Evolutionary conservation across 2,329 filamentous ascomycete species (phyloP), one percentile per base, ranked within the genome.

Genomic region (Drechslerella stenobrocha): DNA sequence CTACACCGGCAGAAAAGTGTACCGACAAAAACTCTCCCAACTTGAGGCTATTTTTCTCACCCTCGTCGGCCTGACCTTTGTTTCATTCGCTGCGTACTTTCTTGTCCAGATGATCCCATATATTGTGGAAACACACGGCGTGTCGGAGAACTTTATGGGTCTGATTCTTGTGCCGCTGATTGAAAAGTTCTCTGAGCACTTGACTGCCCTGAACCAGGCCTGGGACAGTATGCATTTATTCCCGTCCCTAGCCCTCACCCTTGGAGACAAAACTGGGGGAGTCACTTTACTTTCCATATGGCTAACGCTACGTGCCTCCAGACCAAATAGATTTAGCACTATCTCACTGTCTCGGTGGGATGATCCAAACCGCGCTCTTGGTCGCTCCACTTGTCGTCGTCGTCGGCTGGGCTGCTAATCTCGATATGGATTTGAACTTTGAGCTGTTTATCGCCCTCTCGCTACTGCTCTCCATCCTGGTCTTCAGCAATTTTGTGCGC

Each of bases 361-460:
- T 88, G 0, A 87, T 96, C 65, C 91, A 96, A 77, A 96, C 91
- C 0, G 89, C 90, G 0, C 82, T 96, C 28, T 84, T 96, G 74
- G 96, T 95, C 75, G 89, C 86, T 0, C 90, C 91, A 0, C 81
- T 96, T 2, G 85, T 89, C 7, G 85, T 95, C 32, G 80, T 96
- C 34, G 86, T 95, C 47, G 88, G 87, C 44, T 96, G 90, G 90
- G 87, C 87, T 23, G 77, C 90, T 30, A 77, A 77, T 60, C 84
- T 84, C 72, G 74, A 80, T 3, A 89, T 96, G 83, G 84, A 87
- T 70, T 80, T 96, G 53, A 86, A 90, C 75, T 96, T 96, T 75
- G 87, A 93, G 72, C 80, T 90, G 11, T 96, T 96, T 79, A 89
- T 93, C 77, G 82, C 93, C 18, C 83, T 88, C 59, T 81, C 95